A percentile compares a stretch with the other conserved stretches of the same genome.
Conservation (phyloP, 1,284 basidiomycete genomes). For the Sanghuangporus weigelae region DNA sequence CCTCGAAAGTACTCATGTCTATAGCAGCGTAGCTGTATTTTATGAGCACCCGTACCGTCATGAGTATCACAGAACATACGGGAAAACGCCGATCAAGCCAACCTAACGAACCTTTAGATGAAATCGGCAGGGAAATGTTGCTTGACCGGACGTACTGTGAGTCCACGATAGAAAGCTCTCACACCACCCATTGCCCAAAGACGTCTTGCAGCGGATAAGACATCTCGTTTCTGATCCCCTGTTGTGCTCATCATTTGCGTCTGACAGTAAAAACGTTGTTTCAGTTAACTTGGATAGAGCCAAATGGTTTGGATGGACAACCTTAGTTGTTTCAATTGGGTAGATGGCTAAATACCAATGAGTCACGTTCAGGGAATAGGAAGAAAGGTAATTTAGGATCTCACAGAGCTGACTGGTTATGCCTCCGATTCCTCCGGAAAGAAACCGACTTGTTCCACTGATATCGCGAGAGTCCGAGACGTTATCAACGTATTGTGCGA, state of each 20-base stretch:
- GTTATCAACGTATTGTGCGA: conserved; percentile 88
- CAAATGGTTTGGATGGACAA: conserved; percentile 22
- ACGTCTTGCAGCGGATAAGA: conserved; percentile 55
- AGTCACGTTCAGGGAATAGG: background rate
- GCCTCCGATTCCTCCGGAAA: conserved; percentile 94
- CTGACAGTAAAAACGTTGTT: conserved; percentile 32
- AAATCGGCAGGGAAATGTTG: background rate
- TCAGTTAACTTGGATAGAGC: conserved; percentile 9
- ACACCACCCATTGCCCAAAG: conserved; percentile 81
- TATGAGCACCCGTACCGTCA: conserved; percentile 5
- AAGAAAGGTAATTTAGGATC: conserved; percentile 21
- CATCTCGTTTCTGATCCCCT: conserved; percentile 53
- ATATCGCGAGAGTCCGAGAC: conserved; percentile 90
- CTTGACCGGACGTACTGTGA: conserved; percentile 57
- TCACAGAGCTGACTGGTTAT: conserved; percentile 88
- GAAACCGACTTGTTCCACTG: conserved; percentile 86
- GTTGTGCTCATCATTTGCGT: conserved; percentile 92
- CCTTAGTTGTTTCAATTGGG: conserved; percentile 86
- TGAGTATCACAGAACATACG: conserved; percentile 45
- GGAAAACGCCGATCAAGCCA: conserved; percentile 86
- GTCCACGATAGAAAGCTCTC: conserved; percentile 86
- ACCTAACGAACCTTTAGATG: conserved; percentile 46
- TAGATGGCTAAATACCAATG: conserved; percentile 63
- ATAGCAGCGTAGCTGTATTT: conserved; percentile 73
- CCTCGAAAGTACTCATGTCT: conserved; percentile 94